A percentile compares a stretch with the other conserved stretches of the same genome.
phyloP scores from a whole-genome alignment of 176 grass and related monocot genomes.

The Bolboschoenus planiculmis region DNA sequence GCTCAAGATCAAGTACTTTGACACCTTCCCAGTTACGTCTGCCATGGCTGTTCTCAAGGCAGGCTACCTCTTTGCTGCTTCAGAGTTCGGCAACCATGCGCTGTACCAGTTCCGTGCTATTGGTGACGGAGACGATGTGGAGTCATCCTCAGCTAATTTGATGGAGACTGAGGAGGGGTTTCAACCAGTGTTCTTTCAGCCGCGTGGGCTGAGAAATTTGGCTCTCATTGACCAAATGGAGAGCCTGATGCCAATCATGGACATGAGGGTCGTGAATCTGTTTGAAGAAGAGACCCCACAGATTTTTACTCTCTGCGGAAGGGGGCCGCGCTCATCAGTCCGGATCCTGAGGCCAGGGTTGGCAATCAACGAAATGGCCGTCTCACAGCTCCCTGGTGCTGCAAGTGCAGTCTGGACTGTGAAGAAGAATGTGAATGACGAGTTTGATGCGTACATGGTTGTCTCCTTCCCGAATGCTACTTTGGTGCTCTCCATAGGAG shows the following conservation, averaged over 20 bases:
- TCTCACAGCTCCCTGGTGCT: conserved; percentile 76
- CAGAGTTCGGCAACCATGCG: conserved; percentile 83
- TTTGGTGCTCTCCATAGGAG: conserved; percentile 91
- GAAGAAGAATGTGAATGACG: conserved; percentile 91
- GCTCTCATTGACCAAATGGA: conserved; percentile 56
- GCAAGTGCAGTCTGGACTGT: conserved; percentile 98
- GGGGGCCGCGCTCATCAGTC: conserved; percentile 68
- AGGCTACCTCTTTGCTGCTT: conserved; percentile 76
- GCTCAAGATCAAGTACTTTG: conserved; percentile 98
- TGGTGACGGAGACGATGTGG: conserved; percentile 77
- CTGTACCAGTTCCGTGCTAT: conserved; percentile 93
- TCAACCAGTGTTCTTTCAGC: conserved; percentile 90
- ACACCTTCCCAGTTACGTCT: conserved; percentile 83
- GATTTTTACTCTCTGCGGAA: conserved; percentile 76
- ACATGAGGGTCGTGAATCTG: conserved; percentile 81
- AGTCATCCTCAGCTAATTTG: conserved; percentile 79
- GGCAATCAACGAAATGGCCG: conserved; percentile 92
- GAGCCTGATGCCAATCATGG: conserved; percentile 95
- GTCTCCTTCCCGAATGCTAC: conserved; percentile 90
- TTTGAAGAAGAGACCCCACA: conserved; percentile 98
- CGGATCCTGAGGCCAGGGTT: conserved; percentile 89
- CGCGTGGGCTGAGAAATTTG: conserved; percentile 80
- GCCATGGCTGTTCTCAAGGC: conserved; percentile 67
- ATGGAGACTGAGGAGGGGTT: conserved; percentile 98
- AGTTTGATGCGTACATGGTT: conserved; percentile 96